Evolutionary conservation across 306 rosid genomes (phyloP).

Genomic region (Medicago arabica): DNA sequence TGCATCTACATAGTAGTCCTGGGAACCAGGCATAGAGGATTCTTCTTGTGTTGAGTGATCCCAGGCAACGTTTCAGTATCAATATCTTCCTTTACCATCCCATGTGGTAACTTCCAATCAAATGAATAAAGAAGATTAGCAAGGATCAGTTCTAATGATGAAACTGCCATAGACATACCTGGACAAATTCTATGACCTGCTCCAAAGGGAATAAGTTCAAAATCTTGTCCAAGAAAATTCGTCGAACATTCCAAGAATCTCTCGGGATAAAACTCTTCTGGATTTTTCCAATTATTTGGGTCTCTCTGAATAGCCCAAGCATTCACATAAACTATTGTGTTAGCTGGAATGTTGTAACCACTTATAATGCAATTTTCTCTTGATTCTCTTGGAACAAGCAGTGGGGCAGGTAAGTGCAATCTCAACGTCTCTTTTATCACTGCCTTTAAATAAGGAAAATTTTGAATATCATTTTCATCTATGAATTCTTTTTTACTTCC

Average conservation of each 20-base stretch:
- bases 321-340: slow-evolving; percentile 4
- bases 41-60: slow-evolving; percentile 8
- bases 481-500: neutral
- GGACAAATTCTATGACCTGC: slow-evolving; percentile 11
- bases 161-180: neutral
- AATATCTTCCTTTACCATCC: neutral
- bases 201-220: slow-evolving; percentile 7
- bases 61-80: slow-evolving; percentile 1
- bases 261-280: slow-evolving; percentile 1
- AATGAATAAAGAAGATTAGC: neutral
- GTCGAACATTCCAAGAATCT: neutral
- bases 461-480: slow-evolving; percentile 36
- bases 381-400: slow-evolving; percentile 3
- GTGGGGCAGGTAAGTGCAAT: neutral
- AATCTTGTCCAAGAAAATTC: slow-evolving; percentile 1
- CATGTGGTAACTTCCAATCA: slow-evolving; percentile 5
- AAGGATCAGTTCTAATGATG: neutral
- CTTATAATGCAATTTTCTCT: neutral
- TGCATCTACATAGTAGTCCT: neutral
- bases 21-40: neutral
- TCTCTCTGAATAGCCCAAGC: neutral
- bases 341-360: neutral
- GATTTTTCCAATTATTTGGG: neutral
- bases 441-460: slow-evolving; percentile 37
- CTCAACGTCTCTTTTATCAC: slow-evolving; percentile 2